Base-by-base conservation (phyloP, 768 basidiomycete genomes). In the Exsudoporus frostii region DNA sequence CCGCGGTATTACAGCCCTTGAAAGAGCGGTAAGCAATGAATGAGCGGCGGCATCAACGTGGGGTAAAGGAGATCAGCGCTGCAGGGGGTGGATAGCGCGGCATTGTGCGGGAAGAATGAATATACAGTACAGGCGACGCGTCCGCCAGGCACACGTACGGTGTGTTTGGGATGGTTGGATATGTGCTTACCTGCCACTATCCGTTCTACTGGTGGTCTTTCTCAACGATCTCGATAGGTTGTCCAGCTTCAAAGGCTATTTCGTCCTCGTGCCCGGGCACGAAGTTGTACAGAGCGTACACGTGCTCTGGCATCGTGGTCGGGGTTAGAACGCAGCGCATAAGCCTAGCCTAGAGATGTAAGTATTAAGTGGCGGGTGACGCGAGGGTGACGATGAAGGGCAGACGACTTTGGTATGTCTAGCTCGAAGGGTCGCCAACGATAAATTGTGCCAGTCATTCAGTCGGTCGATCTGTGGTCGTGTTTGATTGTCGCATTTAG, bases 181-280 rank as follows among this genome's bases (percentile, higher is more conserved):
- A 7, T 4, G 50, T 55, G 52, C 67, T 55, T 37, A 86, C 86
- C 79, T 84, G 79, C 92, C 92, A 98, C 96, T 95, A 98, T 15
- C 95, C 96, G n/a, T 82, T 82, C 66, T 90, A 98, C 51, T 82
- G 72, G 59, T 98, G 96, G 65, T 98, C 96, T 72, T 84, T 90
- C 75, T 98, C 96, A 39, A 98, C 53, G 25, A 98, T n/a, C n/a
- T n/a, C n/a, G n/a, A n/a, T n/a, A n/a, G n/a, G n/a, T 59, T 98
- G 92, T 3, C 95, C 93, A 5, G 85, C 85, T 40, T 73, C 76
- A 68, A 98, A 97, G 1, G 83, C 62, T 39, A 98, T 80, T 73
- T 99, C 96, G 70, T 99, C 96, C 46, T 90, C 89, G 69, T 97
- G 84, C 75, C 98, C 93, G 4, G 96, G 94, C 6, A 93, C 48